Percentiles rank a stretch among this genome's conserved stretches.
phyloP scores from a whole-genome alignment of 1,284 basidiomycete genomes.

The Malassezia cuniculi region DNA sequence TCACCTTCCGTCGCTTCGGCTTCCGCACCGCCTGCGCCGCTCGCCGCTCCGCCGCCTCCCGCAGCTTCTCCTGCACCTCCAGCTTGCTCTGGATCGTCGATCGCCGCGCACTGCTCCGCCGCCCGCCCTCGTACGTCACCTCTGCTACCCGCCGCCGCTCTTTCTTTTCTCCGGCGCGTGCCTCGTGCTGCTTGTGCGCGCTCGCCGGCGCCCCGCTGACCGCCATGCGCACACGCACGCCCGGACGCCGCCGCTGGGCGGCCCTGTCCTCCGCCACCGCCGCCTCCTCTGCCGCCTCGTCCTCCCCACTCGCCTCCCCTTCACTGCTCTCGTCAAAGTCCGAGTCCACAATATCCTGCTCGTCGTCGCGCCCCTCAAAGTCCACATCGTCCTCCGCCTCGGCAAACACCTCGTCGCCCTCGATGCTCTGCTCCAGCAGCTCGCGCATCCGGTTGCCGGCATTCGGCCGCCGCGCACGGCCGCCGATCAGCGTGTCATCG shows the following conservation, averaged over 20 bases:
- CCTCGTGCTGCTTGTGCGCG: neutral
- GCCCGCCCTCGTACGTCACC: neutral
- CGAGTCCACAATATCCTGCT: slow-evolving; percentile 33
- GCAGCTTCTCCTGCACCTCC: slow-evolving; percentile 41
- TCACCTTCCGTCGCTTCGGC: slow-evolving; percentile 31
- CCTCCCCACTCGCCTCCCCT: slow-evolving; percentile 18
- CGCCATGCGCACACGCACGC: neutral
- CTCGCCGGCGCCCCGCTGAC: neutral
- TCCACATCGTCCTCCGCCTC: slow-evolving; percentile 37
- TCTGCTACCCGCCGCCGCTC: neutral
- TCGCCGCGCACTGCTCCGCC: slow-evolving; percentile 17
- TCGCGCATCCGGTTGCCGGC: slow-evolving; percentile 26
- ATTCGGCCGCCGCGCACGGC: slow-evolving; percentile 8
- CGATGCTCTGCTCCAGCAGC: slow-evolving; percentile 34
- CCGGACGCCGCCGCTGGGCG: neutral
- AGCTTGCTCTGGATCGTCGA: slow-evolving; percentile 32
- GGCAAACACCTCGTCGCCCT: slow-evolving; percentile 33
- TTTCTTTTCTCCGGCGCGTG: neutral
- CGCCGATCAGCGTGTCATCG: slow-evolving; percentile 1
- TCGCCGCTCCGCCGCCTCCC: slow-evolving; percentile 55
- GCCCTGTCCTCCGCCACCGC: slow-evolving; percentile 17
- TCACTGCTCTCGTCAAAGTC: slow-evolving; percentile 35
- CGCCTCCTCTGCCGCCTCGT: slow-evolving; percentile 23
- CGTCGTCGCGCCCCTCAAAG: slow-evolving; percentile 24
- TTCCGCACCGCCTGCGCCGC: slow-evolving; percentile 43